phyloP scores from a whole-genome alignment of 345 rosid species.

The Eutrema japonicum region DNA sequence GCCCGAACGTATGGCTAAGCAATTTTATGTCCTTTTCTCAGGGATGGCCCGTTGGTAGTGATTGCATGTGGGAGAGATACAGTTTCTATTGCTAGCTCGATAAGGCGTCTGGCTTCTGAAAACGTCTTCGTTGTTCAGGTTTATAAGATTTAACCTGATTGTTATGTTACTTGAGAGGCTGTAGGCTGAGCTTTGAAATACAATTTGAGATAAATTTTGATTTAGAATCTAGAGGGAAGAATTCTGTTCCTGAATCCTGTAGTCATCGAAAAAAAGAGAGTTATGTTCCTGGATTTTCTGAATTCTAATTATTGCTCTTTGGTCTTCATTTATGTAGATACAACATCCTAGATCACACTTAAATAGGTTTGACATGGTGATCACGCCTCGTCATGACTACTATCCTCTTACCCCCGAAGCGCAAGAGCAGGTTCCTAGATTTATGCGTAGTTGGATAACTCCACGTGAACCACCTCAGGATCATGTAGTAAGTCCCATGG shows the following conservation, averaged over 20 bases:
- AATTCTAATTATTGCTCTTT: neutral
- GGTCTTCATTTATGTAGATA: conserved; percentile 52
- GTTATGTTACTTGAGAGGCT: conserved; percentile 11
- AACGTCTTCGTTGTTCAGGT: conserved; percentile 95
- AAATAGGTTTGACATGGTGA: conserved; percentile 92
- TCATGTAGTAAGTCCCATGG: conserved; percentile 63
- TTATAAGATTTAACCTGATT: conserved; percentile 21
- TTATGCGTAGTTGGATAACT: conserved; percentile 80
- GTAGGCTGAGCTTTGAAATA: neutral
- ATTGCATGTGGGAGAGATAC: conserved; percentile 98
- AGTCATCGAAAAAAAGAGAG: neutral
- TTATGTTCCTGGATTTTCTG: neutral
- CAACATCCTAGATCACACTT: conserved; percentile 91
- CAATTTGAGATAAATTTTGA: neutral
- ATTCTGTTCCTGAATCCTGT: conserved; percentile 8
- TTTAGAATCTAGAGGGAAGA: neutral
- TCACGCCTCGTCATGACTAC: conserved; percentile 90
- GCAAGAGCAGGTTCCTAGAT: conserved; percentile 74
- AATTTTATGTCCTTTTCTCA: conserved; percentile 38
- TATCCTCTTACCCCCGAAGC: conserved; percentile 85
- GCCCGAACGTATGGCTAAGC: conserved; percentile 13
- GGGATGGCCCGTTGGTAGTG: conserved; percentile 95
- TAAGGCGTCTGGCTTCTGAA: conserved; percentile 81
- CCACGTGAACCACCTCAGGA: conserved; percentile 77
- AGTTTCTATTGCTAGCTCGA: conserved; percentile 82